A percentile compares a stretch with the other conserved stretches of the same genome.
Evolutionary conservation across 257 asterid genomes (phyloP).

Genomic region (Coffea eugenioides): DNA sequence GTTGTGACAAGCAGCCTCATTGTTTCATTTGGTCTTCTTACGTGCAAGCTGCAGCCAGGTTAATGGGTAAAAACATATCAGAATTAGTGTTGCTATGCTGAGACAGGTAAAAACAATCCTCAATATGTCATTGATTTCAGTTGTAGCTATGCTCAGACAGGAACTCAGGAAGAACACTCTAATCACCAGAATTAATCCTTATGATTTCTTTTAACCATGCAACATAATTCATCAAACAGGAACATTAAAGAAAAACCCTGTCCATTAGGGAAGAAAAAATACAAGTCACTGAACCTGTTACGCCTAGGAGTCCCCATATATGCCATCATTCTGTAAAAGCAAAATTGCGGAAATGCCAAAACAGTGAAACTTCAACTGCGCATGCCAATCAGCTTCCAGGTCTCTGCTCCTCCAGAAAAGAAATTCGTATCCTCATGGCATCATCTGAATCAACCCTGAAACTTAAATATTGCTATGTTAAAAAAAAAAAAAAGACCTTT

Average conservation of each 20-base stretch:
- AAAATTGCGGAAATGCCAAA: constrained; percentile 14
- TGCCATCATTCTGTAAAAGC: background rate
- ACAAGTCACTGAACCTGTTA: constrained; percentile 27
- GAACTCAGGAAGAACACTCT: background rate
- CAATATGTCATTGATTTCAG: background rate
- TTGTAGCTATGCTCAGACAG: background rate
- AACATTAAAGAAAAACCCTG: background rate
- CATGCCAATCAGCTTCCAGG: constrained; percentile 14
- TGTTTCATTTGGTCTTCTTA: constrained; percentile 63
- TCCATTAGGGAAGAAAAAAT: background rate
- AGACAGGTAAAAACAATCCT: background rate
- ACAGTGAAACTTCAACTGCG: constrained; percentile 6
- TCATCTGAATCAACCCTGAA: background rate
- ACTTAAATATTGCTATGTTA: background rate
- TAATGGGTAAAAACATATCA: constrained; percentile 15
- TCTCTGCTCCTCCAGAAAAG: constrained; percentile 1
- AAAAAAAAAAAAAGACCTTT: background rate
- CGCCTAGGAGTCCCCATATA: constrained; percentile 32
- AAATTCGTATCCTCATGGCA: background rate
- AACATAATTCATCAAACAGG: background rate
- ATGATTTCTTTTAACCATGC: background rate
- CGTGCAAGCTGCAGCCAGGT: constrained; percentile 41
- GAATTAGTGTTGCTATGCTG: background rate
- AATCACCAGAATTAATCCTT: background rate
- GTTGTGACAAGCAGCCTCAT: constrained; percentile 78